Base-by-base conservation (phyloP, 164 flowering plant species). In the Chimonanthus praecox region DNA sequence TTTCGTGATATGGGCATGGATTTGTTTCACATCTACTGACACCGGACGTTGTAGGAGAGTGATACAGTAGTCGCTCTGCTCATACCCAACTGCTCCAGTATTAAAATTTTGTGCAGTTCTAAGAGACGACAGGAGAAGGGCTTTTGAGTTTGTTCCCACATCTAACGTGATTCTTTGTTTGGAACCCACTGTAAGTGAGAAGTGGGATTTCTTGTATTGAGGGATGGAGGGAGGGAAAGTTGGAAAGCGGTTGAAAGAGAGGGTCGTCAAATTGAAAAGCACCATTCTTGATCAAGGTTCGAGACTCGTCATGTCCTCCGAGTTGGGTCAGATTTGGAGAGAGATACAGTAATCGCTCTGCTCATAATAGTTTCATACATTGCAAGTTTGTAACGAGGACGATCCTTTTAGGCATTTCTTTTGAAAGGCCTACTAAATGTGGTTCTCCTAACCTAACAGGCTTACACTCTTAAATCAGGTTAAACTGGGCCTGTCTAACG, bases 1-100 rank as follows among this genome's bases (percentile, higher is more conserved):
- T 79, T 86, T 84, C 18, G 82, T 58, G 64, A 77, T 60, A 51
- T 64, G 79, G 54, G 79, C 84, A 82, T 83, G 87, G 15, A 83
- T 54, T 72, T 83, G 84, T 70, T 78, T 77, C 66, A 74, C 60
- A 46, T 80, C 80, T 49, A 61, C 45, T 47, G 7, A 18, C 8
- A 16, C 47, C 10, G 47, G 58, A 21, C 50, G 45, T 4, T 70
- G 61, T 58, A 81, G 47, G 48, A 83, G 67, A 64, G 75, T 67
- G 7, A 83, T 64, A 11, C 51, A 79, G 54, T 78, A 78, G 18
- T 11, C 77, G 58, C 74, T 73, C 58, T 63, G 84, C 75, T 49
- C 58, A 10, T 78, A 49, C 21, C 21, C 46, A 21, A 64, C 63
- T 3, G 10, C 3, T 9, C 63, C 47, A 58, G 15, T 20, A 67